phyloP scores from a whole-genome alignment of 2,329 filamentous ascomycete species.

The Coniochaeta sp. region DNA sequence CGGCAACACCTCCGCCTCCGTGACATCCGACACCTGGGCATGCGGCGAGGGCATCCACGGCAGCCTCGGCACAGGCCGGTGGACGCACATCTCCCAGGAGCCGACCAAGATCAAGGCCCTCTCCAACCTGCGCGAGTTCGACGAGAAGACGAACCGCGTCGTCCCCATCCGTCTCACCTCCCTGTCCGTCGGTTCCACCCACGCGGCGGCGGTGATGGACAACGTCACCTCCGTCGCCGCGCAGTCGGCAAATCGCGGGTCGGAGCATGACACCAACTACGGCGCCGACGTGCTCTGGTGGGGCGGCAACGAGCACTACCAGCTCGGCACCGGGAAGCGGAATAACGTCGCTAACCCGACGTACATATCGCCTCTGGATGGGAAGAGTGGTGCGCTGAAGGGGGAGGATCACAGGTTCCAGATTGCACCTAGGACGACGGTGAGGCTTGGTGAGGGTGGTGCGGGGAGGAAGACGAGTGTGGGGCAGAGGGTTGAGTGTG shows the following conservation, averaged over 20 bases:
- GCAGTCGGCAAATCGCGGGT: conserved; percentile 34
- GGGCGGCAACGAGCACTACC: conserved; percentile 91
- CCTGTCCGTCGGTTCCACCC: conserved; percentile 71
- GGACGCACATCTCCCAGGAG: conserved; percentile 76
- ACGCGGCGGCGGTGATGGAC: conserved; percentile 75
- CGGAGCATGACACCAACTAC: conserved; percentile 72
- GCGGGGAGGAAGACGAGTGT: conserved; percentile 64
- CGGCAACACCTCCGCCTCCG: conserved; percentile 14
- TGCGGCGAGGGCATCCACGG: conserved; percentile 84
- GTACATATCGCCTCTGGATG: conserved; percentile 74
- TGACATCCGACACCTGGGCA: conserved; percentile 75
- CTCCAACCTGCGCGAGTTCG: conserved; percentile 79
- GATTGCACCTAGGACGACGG: conserved; percentile 69
- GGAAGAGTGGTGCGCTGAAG: conserved; percentile 44
- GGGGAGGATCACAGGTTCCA: conserved; percentile 68
- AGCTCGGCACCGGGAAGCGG: conserved; percentile 84
- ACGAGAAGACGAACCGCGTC: conserved; percentile 61
- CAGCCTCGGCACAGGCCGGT: conserved; percentile 74
- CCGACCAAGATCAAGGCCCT: conserved; percentile 78
- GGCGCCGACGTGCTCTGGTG: conserved; percentile 87
- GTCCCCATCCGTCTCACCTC: conserved; percentile 71
- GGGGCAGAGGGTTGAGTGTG: conserved; percentile 86
- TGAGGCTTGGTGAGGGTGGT: conserved; percentile 51
- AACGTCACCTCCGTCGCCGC: conserved; percentile 65
- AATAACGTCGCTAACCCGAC: conserved; percentile 70